phyloP scores from a whole-genome alignment of 306 rosid species.

The Potentilla sterilis region DNA sequence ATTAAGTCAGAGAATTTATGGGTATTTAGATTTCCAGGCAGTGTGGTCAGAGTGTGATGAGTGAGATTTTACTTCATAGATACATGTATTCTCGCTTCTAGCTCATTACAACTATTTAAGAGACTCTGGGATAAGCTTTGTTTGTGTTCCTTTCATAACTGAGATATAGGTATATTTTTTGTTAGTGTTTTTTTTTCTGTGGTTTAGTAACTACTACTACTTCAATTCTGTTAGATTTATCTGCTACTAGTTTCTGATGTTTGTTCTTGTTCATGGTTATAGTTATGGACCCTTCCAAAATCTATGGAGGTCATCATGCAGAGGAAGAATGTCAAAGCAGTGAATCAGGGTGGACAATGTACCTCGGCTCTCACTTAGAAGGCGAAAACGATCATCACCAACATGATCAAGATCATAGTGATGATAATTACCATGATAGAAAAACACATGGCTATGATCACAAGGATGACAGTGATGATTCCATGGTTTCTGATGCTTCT shows the following conservation, averaged over 20 bases:
- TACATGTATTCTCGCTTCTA: neutral
- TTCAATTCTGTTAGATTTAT: neutral
- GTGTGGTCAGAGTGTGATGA: conserved; percentile 36
- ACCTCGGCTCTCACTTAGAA: conserved; percentile 64
- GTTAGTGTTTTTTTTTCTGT: conserved; percentile 22
- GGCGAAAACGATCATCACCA: conserved; percentile 27
- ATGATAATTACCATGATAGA: conserved; percentile 16
- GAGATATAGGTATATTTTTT: conserved; percentile 20
- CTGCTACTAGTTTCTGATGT: neutral
- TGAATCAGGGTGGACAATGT: conserved; percentile 99
- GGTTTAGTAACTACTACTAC: neutral
- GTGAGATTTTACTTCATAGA: neutral
- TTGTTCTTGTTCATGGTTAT: neutral
- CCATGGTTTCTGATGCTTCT: conserved; percentile 99
- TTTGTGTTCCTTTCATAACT: conserved; percentile 26
- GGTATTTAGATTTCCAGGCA: conserved; percentile 61
- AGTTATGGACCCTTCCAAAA: conserved; percentile 60
- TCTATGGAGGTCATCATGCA: conserved; percentile 33
- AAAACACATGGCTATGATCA: conserved; percentile 4
- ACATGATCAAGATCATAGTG: conserved; percentile 7
- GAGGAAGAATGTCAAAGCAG: conserved; percentile 88
- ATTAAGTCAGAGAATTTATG: conserved; percentile 69
- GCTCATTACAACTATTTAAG: conserved; percentile 26
- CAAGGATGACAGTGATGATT: conserved; percentile 76
- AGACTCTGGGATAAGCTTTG: neutral